Percentiles rank a stretch among this genome's conserved stretches.
These are phyloP conservation scores for Geotrichum fermentans DNA, from an alignment of 1,139 yeast species.

Conservation along the genomic window DNA sequence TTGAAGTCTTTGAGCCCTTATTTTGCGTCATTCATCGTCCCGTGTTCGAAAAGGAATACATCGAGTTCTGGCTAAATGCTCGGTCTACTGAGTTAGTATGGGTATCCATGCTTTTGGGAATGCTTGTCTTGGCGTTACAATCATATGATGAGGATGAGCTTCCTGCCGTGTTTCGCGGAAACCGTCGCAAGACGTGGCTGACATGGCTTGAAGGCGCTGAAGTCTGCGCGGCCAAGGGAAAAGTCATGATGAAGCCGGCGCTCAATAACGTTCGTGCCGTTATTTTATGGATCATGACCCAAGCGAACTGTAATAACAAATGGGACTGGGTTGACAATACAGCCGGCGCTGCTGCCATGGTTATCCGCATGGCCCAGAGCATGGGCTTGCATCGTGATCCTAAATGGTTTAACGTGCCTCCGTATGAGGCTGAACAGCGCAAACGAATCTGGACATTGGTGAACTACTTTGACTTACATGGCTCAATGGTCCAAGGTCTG, in stretches of 20 bases:
- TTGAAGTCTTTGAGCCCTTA: constrained; percentile 30
- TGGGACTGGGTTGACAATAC: constrained; percentile 31
- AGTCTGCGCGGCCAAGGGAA: constrained; percentile 32
- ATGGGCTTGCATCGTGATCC: constrained; percentile 40
- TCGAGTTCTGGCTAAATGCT: constrained; percentile 33
- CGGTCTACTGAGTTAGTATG: constrained; percentile 32
- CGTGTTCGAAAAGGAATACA: constrained; percentile 31
- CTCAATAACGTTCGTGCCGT: constrained; percentile 33
- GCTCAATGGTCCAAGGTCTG: constrained; percentile 34
- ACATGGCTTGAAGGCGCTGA: constrained; percentile 34
- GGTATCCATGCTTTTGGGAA: constrained; percentile 33
- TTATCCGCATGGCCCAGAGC: constrained; percentile 32
- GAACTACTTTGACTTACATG: constrained; percentile 29
- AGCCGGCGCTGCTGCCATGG: constrained; percentile 32
- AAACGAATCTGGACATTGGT: constrained; percentile 33
- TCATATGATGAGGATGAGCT: constrained; percentile 27
- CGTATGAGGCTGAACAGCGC: constrained; percentile 35
- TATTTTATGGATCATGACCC: constrained; percentile 33
- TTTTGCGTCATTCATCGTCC: constrained; percentile 34
- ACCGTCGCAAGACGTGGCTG: constrained; percentile 29
- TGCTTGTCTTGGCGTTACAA: constrained; percentile 32
- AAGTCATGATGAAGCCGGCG: constrained; percentile 35
- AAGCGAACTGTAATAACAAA: constrained; percentile 23
- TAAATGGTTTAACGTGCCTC: constrained; percentile 34
- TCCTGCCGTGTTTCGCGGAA: constrained; percentile 23